Conservation (phyloP, 2,329 filamentous ascomycete genomes). For the Cryphonectria japonica region DNA sequence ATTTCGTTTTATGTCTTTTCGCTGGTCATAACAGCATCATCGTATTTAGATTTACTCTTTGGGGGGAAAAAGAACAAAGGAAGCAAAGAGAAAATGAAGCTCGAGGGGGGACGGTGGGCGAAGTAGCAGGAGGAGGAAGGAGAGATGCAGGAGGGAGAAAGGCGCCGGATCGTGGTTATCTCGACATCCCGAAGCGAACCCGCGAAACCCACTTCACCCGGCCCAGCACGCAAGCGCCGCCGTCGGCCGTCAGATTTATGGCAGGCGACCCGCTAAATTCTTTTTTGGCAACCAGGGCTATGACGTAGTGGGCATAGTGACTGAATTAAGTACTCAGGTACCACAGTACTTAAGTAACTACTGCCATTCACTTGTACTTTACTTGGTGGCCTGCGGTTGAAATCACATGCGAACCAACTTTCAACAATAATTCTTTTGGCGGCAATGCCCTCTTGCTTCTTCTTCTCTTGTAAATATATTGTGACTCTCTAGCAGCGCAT, state of each 20-base stretch:
- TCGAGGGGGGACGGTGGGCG: background rate
- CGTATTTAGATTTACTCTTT: background rate
- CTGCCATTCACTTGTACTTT: too few species aligned
- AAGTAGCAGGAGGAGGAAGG: background rate
- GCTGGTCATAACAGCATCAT: background rate
- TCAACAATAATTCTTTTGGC: background rate
- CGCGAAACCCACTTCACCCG: background rate
- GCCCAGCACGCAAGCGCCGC: background rate
- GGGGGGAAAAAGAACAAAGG: background rate
- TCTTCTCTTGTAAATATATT: background rate
- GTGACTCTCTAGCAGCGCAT: background rate
- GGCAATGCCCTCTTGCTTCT: too few species aligned
- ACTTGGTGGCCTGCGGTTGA: background rate
- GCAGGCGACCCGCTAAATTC: background rate
- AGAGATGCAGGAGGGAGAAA: background rate
- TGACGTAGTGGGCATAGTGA: background rate
- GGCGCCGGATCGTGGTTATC: background rate
- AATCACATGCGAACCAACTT: background rate
- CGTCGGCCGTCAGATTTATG: background rate
- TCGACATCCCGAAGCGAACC: slow-evolving; percentile 1
- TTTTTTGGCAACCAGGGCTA: background rate
- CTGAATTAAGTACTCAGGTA: too few species aligned
- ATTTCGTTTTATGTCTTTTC: background rate
- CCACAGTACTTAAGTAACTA: background rate
- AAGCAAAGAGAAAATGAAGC: background rate